These are phyloP conservation scores for Euclidium syriacum DNA, from an alignment of 345 rosid genomes.

Conservation along the genomic window DNA sequence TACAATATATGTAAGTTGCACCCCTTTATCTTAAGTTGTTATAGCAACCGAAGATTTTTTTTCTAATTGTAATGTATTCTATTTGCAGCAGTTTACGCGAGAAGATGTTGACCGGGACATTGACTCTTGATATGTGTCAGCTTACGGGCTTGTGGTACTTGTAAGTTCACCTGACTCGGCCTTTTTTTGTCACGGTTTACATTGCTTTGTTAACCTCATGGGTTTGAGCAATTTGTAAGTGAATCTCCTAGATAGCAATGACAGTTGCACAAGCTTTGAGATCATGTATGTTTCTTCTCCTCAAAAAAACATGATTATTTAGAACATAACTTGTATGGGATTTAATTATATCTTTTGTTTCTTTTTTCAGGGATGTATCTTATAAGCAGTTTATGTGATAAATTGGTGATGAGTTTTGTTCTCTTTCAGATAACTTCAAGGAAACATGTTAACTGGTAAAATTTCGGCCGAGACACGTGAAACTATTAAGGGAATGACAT, in stretches of 20 bases:
- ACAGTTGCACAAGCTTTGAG: slow-evolving; percentile 94
- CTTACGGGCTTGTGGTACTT: slow-evolving; percentile 93
- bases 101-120: slow-evolving; percentile 68
- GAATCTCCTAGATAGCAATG: slow-evolving; percentile 66
- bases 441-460: slow-evolving; percentile 64
- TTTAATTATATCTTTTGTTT: neutral
- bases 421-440: slow-evolving; percentile 84
- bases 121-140: slow-evolving; percentile 91
- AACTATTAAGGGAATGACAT: slow-evolving; percentile 80
- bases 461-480: slow-evolving; percentile 91
- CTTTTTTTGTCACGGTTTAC: neutral
- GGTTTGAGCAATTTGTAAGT: neutral
- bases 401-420: neutral
- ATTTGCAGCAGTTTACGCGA: slow-evolving; percentile 68
- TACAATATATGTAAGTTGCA: slow-evolving; percentile 85
- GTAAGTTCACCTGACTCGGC: slow-evolving; percentile 42
- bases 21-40: neutral
- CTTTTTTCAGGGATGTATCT: slow-evolving; percentile 64
- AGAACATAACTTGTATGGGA: no score
- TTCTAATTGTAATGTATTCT: neutral
- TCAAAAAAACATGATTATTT: neutral
- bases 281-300: slow-evolving; percentile 59
- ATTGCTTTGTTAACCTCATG: neutral
- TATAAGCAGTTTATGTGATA: slow-evolving; percentile 35
- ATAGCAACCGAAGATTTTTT: neutral